These are phyloP conservation scores for Leptodontidium sp. DNA, from an alignment of 2,329 filamentous ascomycete species.

Conservation along the genomic window DNA sequence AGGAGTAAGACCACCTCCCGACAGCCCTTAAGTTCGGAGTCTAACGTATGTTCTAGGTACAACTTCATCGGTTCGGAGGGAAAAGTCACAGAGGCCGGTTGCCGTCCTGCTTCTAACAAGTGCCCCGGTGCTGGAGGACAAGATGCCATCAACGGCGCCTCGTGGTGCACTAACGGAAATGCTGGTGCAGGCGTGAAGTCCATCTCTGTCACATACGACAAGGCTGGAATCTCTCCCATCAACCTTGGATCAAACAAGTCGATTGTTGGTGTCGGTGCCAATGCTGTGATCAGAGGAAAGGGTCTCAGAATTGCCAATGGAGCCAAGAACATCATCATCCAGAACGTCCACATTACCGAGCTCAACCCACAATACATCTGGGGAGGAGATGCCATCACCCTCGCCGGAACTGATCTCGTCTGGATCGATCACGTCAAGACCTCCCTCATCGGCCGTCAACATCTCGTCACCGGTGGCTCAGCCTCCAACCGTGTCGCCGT, in stretches of 20 bases:
- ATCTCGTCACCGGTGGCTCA: slow-evolving; percentile 50
- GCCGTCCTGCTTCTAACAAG: slow-evolving; percentile 60
- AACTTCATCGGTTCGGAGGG: slow-evolving; percentile 60
- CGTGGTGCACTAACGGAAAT: slow-evolving; percentile 50
- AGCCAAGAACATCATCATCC: slow-evolving; percentile 41
- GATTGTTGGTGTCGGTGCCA: slow-evolving; percentile 42
- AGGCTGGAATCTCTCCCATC: slow-evolving; percentile 40
- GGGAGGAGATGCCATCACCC: slow-evolving; percentile 50
- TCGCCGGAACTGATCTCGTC: slow-evolving; percentile 47
- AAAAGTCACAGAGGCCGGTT: slow-evolving; percentile 51
- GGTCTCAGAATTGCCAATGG: slow-evolving; percentile 43
- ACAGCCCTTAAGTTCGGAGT: too few species aligned
- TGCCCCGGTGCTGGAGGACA: slow-evolving; percentile 54
- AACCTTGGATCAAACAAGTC: slow-evolving; percentile 43
- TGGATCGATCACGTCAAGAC: slow-evolving; percentile 52
- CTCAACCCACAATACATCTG: slow-evolving; percentile 51
- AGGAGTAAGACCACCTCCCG: slow-evolving; percentile 46
- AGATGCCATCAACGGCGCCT: slow-evolving; percentile 63
- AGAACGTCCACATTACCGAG: slow-evolving; percentile 44
- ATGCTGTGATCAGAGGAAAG: slow-evolving; percentile 44
- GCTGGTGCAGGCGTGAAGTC: slow-evolving; percentile 22
- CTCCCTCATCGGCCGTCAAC: slow-evolving; percentile 55
- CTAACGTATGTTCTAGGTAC: slow-evolving; percentile 49
- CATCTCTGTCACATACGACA: slow-evolving; percentile 37
- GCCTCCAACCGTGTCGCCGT: slow-evolving; percentile 52